These are phyloP conservation scores for Ilyonectria sp. DNA, from an alignment of 2,329 filamentous ascomycete genomes.

Conservation along the genomic window DNA sequence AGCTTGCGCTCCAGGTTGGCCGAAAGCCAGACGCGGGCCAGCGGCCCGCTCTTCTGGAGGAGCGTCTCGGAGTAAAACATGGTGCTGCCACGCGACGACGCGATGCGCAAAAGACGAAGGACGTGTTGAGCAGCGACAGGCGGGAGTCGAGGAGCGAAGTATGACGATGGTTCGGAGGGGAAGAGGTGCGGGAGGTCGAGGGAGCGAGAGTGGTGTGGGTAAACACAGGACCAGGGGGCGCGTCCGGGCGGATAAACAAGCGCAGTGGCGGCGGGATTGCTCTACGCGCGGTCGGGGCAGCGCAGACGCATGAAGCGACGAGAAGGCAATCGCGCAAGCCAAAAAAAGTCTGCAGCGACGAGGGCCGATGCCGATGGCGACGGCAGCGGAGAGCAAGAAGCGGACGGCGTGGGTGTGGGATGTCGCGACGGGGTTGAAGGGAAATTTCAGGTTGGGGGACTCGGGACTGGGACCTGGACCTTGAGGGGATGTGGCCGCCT, in stretches of 20 bases:
- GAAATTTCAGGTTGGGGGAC: conserved; percentile 42
- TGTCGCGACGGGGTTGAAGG: conserved; percentile 47
- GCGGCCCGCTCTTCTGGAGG: conserved; percentile 94
- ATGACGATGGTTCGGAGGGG: conserved; percentile 34
- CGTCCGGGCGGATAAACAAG: conserved; percentile 54
- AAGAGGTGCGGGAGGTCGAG: conserved; percentile 29
- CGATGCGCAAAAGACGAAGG: conserved; percentile 47
- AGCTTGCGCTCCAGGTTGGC: conserved; percentile 99
- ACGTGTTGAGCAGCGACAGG: conserved; percentile 25
- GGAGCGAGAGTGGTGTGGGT: conserved; percentile 47
- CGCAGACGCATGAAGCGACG: conserved; percentile 50
- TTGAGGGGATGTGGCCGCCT: conserved; percentile 45
- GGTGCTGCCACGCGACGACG: conserved; percentile 54
- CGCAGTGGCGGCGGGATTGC: conserved; percentile 47
- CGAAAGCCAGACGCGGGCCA: conserved; percentile 98
- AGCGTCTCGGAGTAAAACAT: conserved; percentile 99
- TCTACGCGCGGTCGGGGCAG: conserved; percentile 50
- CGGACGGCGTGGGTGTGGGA: conserved; percentile 42
- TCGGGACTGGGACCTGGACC: conserved; percentile 48
- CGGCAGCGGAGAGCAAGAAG: conserved; percentile 40
- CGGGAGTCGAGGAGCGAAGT: conserved; percentile 25
- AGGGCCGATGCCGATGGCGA: conserved; percentile 42
- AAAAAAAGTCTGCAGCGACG: conserved; percentile 44
- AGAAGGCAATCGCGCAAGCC: conserved; percentile 42
- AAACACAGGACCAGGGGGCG: conserved; percentile 53